Percentiles rank a stretch among this genome's conserved stretches.
Conservation (phyloP, 192 early-diverging fungal species). For the Geosiphon pyriformis region DNA sequence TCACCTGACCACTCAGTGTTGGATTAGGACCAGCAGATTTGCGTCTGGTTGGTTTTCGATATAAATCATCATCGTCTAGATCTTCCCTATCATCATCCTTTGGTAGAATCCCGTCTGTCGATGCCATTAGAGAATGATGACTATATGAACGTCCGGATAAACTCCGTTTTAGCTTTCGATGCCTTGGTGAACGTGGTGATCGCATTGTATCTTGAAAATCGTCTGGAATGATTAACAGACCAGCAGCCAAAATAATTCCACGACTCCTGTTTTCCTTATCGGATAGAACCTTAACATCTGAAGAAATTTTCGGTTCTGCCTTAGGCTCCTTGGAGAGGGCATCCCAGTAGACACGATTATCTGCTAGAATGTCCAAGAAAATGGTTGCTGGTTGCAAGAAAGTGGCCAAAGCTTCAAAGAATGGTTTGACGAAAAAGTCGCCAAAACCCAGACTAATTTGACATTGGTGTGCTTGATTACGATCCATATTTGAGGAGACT, state of each 20-base stretch:
- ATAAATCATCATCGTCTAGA: not conserved
- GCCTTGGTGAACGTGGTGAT: not conserved
- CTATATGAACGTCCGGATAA: slow-evolving; percentile 22
- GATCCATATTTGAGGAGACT: slow-evolving; percentile 88
- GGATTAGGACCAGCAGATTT: not conserved
- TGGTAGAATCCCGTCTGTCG: not conserved
- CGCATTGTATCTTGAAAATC: slow-evolving; percentile 30
- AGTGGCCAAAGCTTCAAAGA: slow-evolving; percentile 76
- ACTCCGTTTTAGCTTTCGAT: slow-evolving; percentile 20
- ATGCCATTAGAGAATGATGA: slow-evolving; percentile 18
- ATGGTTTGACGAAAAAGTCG: slow-evolving; percentile 81
- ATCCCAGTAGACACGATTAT: slow-evolving; percentile 57
- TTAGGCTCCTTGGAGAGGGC: slow-evolving; percentile 26
- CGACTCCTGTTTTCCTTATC: slow-evolving; percentile 24
- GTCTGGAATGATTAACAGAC: slow-evolving; percentile 39
- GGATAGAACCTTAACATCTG: not conserved
- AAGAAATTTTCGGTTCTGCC: slow-evolving; percentile 16
- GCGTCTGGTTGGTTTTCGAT: not conserved
- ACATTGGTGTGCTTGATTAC: slow-evolving; percentile 59
- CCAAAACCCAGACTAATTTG: slow-evolving; percentile 79
- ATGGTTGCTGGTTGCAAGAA: slow-evolving; percentile 63
- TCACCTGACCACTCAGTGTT: not conserved
- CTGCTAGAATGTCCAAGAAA: slow-evolving; percentile 49
- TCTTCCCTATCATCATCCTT: slow-evolving; percentile 3
- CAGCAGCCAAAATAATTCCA: slow-evolving; percentile 38